phyloP scores from a whole-genome alignment of 2,329 filamentous ascomycete genomes.

The Sporothrix sp. region DNA sequence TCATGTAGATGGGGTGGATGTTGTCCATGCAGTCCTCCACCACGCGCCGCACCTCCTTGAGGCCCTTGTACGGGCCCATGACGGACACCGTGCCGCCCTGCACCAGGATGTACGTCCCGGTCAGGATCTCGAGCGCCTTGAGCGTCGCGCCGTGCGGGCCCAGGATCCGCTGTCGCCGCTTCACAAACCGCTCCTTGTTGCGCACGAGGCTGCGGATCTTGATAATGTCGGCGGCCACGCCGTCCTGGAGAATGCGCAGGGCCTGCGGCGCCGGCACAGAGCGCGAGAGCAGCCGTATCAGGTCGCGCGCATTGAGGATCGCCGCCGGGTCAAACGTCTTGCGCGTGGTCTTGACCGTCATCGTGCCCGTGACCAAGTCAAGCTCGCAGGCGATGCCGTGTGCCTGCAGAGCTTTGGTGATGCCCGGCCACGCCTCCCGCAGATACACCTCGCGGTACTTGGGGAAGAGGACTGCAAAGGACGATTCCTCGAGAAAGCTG shows the following conservation, averaged over 20 bases:
- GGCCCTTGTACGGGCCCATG: constrained; percentile 86
- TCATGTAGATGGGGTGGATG: constrained; percentile 83
- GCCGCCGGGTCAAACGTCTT: constrained; percentile 87
- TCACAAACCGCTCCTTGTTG: constrained; percentile 93
- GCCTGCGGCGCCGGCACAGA: constrained; percentile 91
- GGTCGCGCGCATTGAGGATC: constrained; percentile 85
- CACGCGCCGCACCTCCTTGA: constrained; percentile 84
- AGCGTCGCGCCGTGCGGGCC: constrained; percentile 86
- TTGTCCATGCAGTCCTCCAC: constrained; percentile 97
- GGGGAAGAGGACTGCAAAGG: constrained; percentile 79
- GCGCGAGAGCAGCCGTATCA: constrained; percentile 85
- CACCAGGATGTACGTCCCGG: constrained; percentile 84
- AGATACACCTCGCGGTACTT: constrained; percentile 95
- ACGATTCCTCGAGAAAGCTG: constrained; percentile 85
- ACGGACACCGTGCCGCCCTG: constrained; percentile 88
- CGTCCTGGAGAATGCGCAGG: constrained; percentile 84
- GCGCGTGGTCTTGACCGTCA: constrained; percentile 91
- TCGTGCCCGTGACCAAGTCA: constrained; percentile 89
- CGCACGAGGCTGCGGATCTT: constrained; percentile 85
- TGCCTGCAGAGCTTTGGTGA: constrained; percentile 81
- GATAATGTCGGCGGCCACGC: constrained; percentile 75
- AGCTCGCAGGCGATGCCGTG: constrained; percentile 81
- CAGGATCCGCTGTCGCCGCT: constrained; percentile 83
- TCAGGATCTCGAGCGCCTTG: constrained; percentile 88
- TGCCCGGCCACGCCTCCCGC: constrained; percentile 83